Base-by-base conservation (phyloP, 305 asterid species). In the Plantago coronopus region DNA sequence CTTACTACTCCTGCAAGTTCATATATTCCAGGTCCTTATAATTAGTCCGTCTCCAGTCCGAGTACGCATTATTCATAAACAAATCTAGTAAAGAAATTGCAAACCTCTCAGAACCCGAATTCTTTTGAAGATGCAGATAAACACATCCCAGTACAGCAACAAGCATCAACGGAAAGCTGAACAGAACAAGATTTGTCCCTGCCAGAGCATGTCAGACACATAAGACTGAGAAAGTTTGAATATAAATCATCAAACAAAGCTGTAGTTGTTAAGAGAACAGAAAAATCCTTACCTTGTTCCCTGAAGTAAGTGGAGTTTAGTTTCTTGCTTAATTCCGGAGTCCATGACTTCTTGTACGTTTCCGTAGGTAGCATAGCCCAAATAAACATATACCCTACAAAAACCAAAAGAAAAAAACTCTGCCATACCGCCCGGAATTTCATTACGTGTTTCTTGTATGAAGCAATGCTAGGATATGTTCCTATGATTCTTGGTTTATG, bases 181-280 rank as follows among this genome's bases (percentile, higher is more conserved):
- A 82, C n/a, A 82, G 45, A 56, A 82, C 72, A 68, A 85, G 89
- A 85, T 85, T 82, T 44, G 63, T 76, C 54, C 89, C 89, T 81
- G 87, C 66, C 50, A 53, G 63, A 43, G 1, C 20, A 49, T 23
- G 12, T 7, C 37, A 56, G 15, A 11, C 17, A 48, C 29, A 29
- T 4, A 57, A 64, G 50, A 25, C 53, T 22, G 59, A 42, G 40
- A 19, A 49, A 62, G 29, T 48, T 63, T 14, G 13, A 3, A 20
- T 19, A 11, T 19, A 7, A 25, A 58, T 19, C 18, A 11, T 34
- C 48, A 47, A 58, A 1, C 6, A 43, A 12, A 15, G 43, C 48
- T 17, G 5, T 14, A 46, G 17, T 3, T 11, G 3, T 8, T 4
- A 34, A 7, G 18, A 7, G 14, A 22, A 46, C 2, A 16, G 21